Evolutionary conservation across 495 filamentous ascomycete genomes (phyloP).

Genomic region (Hyaloscypha bicolor): DNA sequence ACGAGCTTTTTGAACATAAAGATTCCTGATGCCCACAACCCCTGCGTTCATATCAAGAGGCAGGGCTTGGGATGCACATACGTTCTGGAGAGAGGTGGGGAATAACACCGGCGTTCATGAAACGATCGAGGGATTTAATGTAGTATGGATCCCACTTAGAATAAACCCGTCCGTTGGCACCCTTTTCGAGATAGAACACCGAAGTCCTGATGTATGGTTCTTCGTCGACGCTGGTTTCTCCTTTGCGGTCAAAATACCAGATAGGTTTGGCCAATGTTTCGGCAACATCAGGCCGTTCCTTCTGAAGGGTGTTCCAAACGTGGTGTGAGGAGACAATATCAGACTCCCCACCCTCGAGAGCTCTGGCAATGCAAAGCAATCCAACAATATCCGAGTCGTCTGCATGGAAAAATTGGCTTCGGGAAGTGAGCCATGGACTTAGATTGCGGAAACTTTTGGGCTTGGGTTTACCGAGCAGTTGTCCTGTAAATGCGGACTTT

Average conservation of each 20-base stretch:
- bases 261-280: constrained; percentile 72
- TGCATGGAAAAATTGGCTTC: constrained; percentile 75
- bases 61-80: background rate
- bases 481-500: constrained; percentile 88
- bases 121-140: constrained; percentile 66
- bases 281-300: constrained; percentile 76
- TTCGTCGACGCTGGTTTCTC: constrained; percentile 73
- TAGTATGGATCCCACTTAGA: constrained; percentile 81
- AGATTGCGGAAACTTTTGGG: background rate
- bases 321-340: constrained; percentile 80
- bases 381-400: constrained; percentile 86
- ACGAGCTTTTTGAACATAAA: background rate
- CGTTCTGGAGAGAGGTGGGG: constrained; percentile 64
- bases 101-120: constrained; percentile 66
- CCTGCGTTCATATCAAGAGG: background rate
- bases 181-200: constrained; percentile 72
- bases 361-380: constrained; percentile 77
- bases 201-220: constrained; percentile 74
- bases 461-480: constrained; percentile 65
- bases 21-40: too few species aligned
- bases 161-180: constrained; percentile 46
- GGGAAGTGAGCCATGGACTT: background rate
- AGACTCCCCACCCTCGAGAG: constrained; percentile 80
- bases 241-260: constrained; percentile 96
- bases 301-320: constrained; percentile 79